These are phyloP conservation scores for Hordeum marinum DNA, from an alignment of 176 grass and related monocot species.

Conservation along the genomic window DNA sequence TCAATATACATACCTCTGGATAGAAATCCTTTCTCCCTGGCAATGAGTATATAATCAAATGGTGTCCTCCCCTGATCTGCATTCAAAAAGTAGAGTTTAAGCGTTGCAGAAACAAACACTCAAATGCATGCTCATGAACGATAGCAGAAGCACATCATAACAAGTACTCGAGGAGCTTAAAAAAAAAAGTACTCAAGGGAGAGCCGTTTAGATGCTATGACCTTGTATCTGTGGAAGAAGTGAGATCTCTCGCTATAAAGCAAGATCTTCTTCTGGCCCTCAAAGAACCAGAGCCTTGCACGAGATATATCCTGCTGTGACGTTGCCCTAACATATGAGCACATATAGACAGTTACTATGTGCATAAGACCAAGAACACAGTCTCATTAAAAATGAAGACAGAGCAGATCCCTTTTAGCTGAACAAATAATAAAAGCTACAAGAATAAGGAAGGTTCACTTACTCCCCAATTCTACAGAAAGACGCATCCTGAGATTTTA, in stretches of 20 bases:
- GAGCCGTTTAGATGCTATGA: slow-evolving; percentile 11
- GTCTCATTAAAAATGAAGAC: neutral
- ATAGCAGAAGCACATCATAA: neutral
- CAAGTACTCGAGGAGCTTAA: neutral
- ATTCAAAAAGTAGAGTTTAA: slow-evolving; percentile 9
- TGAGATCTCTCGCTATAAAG: slow-evolving; percentile 98
- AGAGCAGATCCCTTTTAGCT: neutral
- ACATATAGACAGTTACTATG: slow-evolving; percentile 21
- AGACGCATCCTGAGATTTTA: slow-evolving; percentile 73
- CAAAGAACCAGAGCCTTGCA: slow-evolving; percentile 87
- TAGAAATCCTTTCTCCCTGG: slow-evolving; percentile 87
- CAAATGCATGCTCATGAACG: neutral
- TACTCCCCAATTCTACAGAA: slow-evolving; percentile 96
- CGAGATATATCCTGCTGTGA: slow-evolving; percentile 87
- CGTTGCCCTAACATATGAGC: slow-evolving; percentile 51
- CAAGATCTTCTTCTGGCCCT: slow-evolving; percentile 87
- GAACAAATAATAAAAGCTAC: neutral
- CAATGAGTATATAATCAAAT: slow-evolving; percentile 81
- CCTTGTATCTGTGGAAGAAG: slow-evolving; percentile 97
- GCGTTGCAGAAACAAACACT: neutral
- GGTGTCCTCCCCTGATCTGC: slow-evolving; percentile 78
- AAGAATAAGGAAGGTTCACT: slow-evolving; percentile 31
- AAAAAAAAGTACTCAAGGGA: neutral
- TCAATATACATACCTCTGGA: slow-evolving; percentile 55
- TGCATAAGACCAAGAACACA: slow-evolving; percentile 5